Evolutionary conservation across 176 grass and related monocot species (phyloP), one percentile per base, ranked within the genome.

Genomic region (Hordeum marinum): DNA sequence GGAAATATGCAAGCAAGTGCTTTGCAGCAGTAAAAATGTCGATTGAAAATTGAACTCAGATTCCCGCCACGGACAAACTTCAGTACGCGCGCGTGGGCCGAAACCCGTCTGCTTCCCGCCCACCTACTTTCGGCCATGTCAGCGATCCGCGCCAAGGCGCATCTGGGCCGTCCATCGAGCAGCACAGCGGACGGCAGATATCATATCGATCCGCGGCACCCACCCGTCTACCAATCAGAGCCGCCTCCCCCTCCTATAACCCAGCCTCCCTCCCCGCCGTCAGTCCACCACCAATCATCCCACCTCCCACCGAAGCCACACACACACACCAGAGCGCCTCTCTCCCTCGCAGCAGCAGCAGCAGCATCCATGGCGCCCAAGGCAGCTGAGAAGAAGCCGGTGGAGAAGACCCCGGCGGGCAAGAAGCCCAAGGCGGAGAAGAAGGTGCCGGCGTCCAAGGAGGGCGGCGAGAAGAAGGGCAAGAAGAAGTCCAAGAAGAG

Each of bases 401-500:
- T 57, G 18, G 52, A 57, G 52, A 57, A 57, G 52, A 57, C 18
- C 18, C 52, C 52, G 2, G 52, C 52, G 52, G 52, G 52, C 0
- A 57, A 57, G 52, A 57, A 57, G 52, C 52, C 52, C 52, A 57
- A 57, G 52, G 52, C 52, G 18, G 52, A 57, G 52, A 57, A 57
- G 52, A 57, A 57, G 52, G 52, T 57, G 17, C 52, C 52, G 52
- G 52, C 52, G 52, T 57, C 52, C 52, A 57, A 57, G 52, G 52
- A 57, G 52, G 52, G 52, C 52, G 52, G 2, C 2, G 52, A 20
- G 1, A 57, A 57, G 52, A 57, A 57, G 52, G 52, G 52, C 0
- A 86, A 80, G 84, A 80, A 80, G 76, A 86, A 80, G 66, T 27
- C 84, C 37, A 74, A 90, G 88, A 89, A 89, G 78, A 82, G 72